phyloP scores from a whole-genome alignment of 495 filamentous ascomycete species.

The Penicillium bovifimosum region DNA sequence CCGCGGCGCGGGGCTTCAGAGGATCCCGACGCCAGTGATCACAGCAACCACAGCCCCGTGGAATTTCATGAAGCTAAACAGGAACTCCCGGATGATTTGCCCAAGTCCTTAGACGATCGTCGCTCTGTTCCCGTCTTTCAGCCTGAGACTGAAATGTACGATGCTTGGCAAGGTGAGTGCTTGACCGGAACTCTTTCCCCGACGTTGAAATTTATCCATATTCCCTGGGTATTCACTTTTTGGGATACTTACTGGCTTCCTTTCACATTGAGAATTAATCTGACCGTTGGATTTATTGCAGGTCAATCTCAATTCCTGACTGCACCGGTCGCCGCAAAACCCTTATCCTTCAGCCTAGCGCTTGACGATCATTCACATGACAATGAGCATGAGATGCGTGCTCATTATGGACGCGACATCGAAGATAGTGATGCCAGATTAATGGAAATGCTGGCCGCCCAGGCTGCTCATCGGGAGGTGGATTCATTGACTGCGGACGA shows the following conservation, averaged over 20 bases:
- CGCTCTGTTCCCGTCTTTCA: constrained; percentile 54
- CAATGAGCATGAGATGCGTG: constrained; percentile 35
- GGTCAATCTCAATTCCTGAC: constrained; percentile 94
- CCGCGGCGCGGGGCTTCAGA: constrained; percentile 34
- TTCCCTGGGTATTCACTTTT: not conserved
- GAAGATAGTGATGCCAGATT: constrained; percentile 80
- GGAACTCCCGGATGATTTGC: constrained; percentile 77
- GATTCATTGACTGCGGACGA: constrained; percentile 69
- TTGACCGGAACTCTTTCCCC: not conserved
- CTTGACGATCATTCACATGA: constrained; percentile 62
- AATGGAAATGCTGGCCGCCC: constrained; percentile 94
- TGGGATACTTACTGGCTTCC: not conserved
- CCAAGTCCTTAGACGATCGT: constrained; percentile 85
- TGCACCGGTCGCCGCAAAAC: constrained; percentile 74
- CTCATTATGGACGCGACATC: constrained; percentile 40
- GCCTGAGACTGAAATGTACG: constrained; percentile 90
- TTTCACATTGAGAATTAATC: not conserved
- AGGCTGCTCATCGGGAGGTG: constrained; percentile 74
- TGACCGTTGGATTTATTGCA: constrained; percentile 27
- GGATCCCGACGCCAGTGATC: constrained; percentile 23
- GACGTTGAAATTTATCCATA: not conserved
- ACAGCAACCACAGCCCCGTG: constrained; percentile 18
- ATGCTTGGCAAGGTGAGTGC: constrained; percentile 90
- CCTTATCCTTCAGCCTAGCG: constrained; percentile 76
- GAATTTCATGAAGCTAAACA: constrained; percentile 26